A percentile compares a stretch with the other conserved stretches of the same genome.
phyloP scores from a whole-genome alignment of 2,329 filamentous ascomycete species.

The Arthrinium puccinioides region DNA sequence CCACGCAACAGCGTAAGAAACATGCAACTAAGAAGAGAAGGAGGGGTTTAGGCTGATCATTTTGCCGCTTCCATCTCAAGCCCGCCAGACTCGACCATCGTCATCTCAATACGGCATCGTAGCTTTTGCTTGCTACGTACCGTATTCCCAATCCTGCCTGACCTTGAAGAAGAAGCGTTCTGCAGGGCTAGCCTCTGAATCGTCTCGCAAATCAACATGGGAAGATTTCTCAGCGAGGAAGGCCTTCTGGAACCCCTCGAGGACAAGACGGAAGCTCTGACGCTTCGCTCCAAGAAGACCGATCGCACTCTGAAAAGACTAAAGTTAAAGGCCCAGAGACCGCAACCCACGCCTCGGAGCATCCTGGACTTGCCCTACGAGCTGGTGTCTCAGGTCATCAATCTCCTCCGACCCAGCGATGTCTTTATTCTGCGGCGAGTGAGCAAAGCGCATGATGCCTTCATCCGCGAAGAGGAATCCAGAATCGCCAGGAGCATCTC shows the following conservation, averaged over 20 bases:
- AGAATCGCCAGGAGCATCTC: slow-evolving; percentile 37
- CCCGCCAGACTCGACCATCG: too few species aligned
- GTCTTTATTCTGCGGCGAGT: slow-evolving; percentile 37
- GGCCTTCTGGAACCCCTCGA: slow-evolving; percentile 39
- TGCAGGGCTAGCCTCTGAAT: too few species aligned
- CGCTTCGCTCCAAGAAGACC: slow-evolving; percentile 44
- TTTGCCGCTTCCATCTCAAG: background rate
- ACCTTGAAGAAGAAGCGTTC: too few species aligned
- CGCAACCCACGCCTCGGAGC: slow-evolving; percentile 19
- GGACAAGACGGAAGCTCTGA: slow-evolving; percentile 35
- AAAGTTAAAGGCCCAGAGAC: slow-evolving; percentile 29
- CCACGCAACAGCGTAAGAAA: too few species aligned
- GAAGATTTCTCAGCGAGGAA: too few species aligned
- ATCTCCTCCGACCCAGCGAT: slow-evolving; percentile 41
- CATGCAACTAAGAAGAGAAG: too few species aligned
- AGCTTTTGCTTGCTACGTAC: too few species aligned
- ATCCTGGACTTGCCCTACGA: slow-evolving; percentile 45
- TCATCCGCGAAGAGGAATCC: slow-evolving; percentile 35
- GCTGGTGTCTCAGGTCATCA: slow-evolving; percentile 39
- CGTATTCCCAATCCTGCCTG: too few species aligned
- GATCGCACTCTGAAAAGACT: slow-evolving; percentile 37
- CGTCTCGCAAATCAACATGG: too few species aligned
- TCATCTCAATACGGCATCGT: too few species aligned
- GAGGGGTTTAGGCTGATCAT: too few species aligned
- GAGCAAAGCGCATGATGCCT: slow-evolving; percentile 30